Evolutionary conservation across 345 rosid species (phyloP).

Genomic region (Acer saccharum): DNA sequence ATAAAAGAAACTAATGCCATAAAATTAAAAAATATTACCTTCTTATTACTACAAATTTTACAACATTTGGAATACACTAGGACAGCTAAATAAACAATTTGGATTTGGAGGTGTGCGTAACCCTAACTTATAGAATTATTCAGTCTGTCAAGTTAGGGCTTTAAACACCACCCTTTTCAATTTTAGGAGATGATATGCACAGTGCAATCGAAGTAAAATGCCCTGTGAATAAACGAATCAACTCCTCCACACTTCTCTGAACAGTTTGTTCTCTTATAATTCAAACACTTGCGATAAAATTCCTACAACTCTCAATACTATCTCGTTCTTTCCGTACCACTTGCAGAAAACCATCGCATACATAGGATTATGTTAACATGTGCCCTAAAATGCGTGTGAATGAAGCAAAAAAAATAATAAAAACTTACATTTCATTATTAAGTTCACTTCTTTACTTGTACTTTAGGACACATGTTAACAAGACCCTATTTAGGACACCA

Average conservation of each 20-base stretch:
- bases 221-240: constrained; percentile 15
- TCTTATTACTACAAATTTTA: too few species aligned
- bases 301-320: too few species aligned
- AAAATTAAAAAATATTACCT: too few species aligned
- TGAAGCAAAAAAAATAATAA: too few species aligned
- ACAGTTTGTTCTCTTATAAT: too few species aligned
- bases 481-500: background rate
- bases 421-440: too few species aligned
- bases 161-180: constrained; percentile 38
- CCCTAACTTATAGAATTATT: constrained; percentile 23
- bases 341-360: too few species aligned
- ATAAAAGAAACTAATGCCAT: too few species aligned
- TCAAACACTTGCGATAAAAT: too few species aligned
- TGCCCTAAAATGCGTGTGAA: background rate
- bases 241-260: constrained; percentile 12
- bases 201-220: constrained; percentile 21
- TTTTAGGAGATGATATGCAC: constrained; percentile 27
- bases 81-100: background rate
- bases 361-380: background rate
- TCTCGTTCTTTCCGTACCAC: too few species aligned
- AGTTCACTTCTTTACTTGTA: background rate
- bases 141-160: constrained; percentile 33
- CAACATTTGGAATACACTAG: background rate
- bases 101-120: constrained; percentile 41
- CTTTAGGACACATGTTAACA: background rate